Evolutionary conservation across 768 basidiomycete genomes (phyloP), one percentile per base, ranked within the genome.

Genomic region (Pleurotus ostreatus): DNA sequence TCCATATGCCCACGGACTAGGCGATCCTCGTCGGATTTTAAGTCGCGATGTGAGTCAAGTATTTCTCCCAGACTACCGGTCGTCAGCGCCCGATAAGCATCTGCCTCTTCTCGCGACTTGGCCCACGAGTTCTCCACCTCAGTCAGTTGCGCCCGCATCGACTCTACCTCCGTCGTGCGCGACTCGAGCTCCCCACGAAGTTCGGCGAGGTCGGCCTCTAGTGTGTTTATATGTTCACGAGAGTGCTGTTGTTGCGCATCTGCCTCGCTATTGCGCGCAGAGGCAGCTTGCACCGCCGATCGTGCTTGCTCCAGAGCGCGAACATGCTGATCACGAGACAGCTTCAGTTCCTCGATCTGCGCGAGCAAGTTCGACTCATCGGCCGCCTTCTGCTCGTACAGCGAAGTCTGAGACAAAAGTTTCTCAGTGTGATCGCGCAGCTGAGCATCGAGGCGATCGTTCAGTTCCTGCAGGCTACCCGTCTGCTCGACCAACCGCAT

Each of bases 41-140:
- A 77, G 63, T 92, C 90, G 37, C 87, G 83, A 74, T 96, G 94
- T 2, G 89, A 86, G 66, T 95, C 92, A 46, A 97, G 76, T 16
- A 97, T 77, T 66, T 95, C 84, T 20, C 93, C 94, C 2, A 97
- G 80, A 63, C 87, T 82, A 46, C 87, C 85, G 2, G 92, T 96
- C 2, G 94, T 94, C 51, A 94, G 74, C 18, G 89, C 88, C 54
- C 94, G 79, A 69, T 94, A 85, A 1, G 89, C 84, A 68, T 97
- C 95, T 2, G 94, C 92, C 74, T 98, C 94, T 71, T 95, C 89
- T 12, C 94, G 84, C 43, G 93, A 92, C 69, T 93, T 90, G 22
- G 89, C 83, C 87, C 94, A 97, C 7, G 89, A 84, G 65, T 89
- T 93, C 72, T 97, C 95, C 43, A 88, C 85, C 54, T 95, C 92